Evolutionary conservation across 495 filamentous ascomycete genomes (phyloP).

Genomic region (Penicillium flavigenum): DNA sequence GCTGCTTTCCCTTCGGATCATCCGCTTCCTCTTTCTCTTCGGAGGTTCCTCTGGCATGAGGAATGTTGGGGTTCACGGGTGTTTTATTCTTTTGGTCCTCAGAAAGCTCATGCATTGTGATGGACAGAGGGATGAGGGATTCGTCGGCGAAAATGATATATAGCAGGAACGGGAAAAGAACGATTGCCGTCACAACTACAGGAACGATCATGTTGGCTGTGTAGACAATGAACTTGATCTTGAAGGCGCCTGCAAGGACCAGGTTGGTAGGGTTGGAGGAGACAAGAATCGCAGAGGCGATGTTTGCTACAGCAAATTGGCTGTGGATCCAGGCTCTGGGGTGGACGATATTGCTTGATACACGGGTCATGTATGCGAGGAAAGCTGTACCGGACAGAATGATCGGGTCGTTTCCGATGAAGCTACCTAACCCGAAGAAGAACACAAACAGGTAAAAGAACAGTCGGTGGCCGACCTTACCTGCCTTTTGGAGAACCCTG

Average conservation of each 20-base stretch:
- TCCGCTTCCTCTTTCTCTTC: constrained; percentile 52
- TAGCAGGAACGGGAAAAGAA: constrained; percentile 62
- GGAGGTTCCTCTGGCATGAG: constrained; percentile 54
- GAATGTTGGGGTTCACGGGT: constrained; percentile 68
- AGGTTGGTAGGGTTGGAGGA: constrained; percentile 72
- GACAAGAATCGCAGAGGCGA: constrained; percentile 65
- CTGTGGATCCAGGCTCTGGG: constrained; percentile 66
- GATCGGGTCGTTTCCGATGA: constrained; percentile 69
- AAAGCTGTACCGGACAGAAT: constrained; percentile 69
- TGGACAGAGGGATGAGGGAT: constrained; percentile 58
- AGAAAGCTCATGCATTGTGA: constrained; percentile 61
- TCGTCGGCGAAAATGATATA: constrained; percentile 63
- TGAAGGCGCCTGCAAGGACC: constrained; percentile 66
- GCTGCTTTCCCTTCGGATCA: constrained; percentile 36
- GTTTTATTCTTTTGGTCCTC: constrained; percentile 50
- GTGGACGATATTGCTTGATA: constrained; percentile 65
- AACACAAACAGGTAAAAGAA: constrained; percentile 69
- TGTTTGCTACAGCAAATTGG: constrained; percentile 68
- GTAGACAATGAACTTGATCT: constrained; percentile 65
- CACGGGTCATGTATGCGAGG: constrained; percentile 68
- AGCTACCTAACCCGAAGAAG: constrained; percentile 63
- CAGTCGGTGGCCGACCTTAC: constrained; percentile 57
- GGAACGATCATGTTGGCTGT: constrained; percentile 70
- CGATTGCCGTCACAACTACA: constrained; percentile 58
- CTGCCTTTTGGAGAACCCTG: constrained; percentile 63